Evolutionary conservation across 2,329 filamentous ascomycete species (phyloP).

Genomic region (Penicillium sclerotigenum): DNA sequence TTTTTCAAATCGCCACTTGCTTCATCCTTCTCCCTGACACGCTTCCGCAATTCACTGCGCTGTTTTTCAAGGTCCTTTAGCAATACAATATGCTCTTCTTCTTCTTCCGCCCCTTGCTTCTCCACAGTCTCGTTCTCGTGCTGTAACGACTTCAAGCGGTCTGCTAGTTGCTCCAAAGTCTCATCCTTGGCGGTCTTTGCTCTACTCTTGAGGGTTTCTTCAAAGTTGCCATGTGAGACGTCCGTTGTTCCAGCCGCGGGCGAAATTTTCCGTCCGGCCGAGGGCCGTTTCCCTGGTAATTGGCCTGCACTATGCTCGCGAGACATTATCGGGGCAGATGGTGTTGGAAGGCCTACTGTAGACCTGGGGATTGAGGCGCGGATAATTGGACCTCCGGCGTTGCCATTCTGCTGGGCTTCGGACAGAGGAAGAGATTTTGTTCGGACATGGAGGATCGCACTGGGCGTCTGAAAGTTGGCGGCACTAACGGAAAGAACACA

Average conservation of each 20-base stretch:
- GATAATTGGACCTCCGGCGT: conserved; percentile 43
- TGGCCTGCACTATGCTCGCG: conserved; percentile 63
- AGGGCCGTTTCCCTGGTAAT: conserved; percentile 58
- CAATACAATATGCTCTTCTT: conserved; percentile 65
- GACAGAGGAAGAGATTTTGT: conserved; percentile 57
- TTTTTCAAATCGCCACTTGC: conserved; percentile 79
- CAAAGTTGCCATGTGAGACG: conserved; percentile 38
- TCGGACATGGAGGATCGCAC: conserved; percentile 76
- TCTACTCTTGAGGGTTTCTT: conserved; percentile 37
- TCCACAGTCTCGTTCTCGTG: conserved; percentile 79
- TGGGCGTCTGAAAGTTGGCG: conserved; percentile 89
- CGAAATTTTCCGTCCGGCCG: conserved; percentile 71
- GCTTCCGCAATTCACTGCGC: conserved; percentile 72
- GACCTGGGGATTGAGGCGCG: conserved; percentile 54
- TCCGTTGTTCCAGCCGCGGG: conserved; percentile 58
- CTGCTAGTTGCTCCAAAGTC: conserved; percentile 73
- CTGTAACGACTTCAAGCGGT: conserved; percentile 73
- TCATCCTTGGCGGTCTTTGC: conserved; percentile 57
- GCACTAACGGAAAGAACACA: conserved; percentile 87
- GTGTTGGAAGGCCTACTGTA: conserved; percentile 55
- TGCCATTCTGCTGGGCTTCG: conserved; percentile 35
- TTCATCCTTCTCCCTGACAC: conserved; percentile 85
- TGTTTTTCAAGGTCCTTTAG: conserved; percentile 70
- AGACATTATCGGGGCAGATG: conserved; percentile 58
- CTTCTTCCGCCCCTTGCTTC: conserved; percentile 63